Base-by-base conservation (phyloP, 768 basidiomycete genomes). In the Hypholoma fasciculare region DNA sequence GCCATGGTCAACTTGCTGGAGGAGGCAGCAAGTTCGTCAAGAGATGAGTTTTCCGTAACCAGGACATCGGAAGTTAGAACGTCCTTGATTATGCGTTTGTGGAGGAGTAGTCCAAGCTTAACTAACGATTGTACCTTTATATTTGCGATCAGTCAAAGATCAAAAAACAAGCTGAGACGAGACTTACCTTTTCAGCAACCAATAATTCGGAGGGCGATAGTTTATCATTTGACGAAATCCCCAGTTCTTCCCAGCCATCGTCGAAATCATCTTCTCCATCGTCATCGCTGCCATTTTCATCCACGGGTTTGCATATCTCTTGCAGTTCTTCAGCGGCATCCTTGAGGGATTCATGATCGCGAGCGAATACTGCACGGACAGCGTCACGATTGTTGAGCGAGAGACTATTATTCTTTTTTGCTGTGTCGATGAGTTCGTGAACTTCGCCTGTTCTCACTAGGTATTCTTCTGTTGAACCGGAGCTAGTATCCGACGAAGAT, bases 241-340 rank as follows among this genome's bases (percentile, higher is more conserved):
- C 85, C 11, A 90, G 72, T 63, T 89, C 88, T 55, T 82, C 82
- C 87, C 86, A 88, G 4, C 86, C 88, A 65, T 84, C 82, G 55
- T 80, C 77, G 51, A 70, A 65, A n/a, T 63, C 67, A 2, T 75
- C 73, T 44, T 72, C 69, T 13, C 74, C 74, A 5, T 73, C 70
- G 12, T 71, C 69, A 12, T 70, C 61, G 6, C 63, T 34, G 30
- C 30, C 62, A 9, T 66, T 69, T 13, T 63, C 66, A 36, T 70
- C 67, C 11, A 67, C 73, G 26, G 79, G 70, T 27, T 79, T 72
- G 54, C 84, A 72, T 74, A 90, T 81, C 52, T 78, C 79, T 27
- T 73, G 72, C 12, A 89, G 71, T 63, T 93, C 90, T 2, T 75
- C 69, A 19, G 85, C 64, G 5, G 78, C 84, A 65, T 93, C 90